Percentiles rank a stretch among this genome's conserved stretches.
These are phyloP conservation scores for Huntiella bhutanensis DNA, from an alignment of 2,329 filamentous ascomycete species.

Conservation along the genomic window DNA sequence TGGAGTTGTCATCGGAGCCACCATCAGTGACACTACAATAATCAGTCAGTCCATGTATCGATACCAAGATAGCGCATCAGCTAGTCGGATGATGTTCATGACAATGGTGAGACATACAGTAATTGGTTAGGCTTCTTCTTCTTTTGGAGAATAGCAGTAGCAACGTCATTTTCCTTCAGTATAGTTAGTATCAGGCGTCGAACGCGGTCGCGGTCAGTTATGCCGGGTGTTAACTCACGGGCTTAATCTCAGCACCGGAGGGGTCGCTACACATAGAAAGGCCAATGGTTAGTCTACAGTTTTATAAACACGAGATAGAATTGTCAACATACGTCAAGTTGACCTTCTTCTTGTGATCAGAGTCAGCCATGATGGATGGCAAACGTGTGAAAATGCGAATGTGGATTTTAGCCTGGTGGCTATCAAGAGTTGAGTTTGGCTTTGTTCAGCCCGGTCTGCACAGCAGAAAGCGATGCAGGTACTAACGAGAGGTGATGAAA, in stretches of 20 bases:
- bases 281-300: conserved; percentile 19
- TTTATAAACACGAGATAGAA: conserved; percentile 46
- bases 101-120: conserved; percentile 43
- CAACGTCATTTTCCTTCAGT: conserved; percentile 62
- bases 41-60: not conserved
- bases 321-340: conserved; percentile 53
- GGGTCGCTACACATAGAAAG: conserved; percentile 43
- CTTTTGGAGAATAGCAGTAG: conserved; percentile 97
- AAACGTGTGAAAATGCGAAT: not conserved
- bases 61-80: not conserved
- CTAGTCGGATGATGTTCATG: not conserved
- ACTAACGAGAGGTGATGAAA: not conserved
- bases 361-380: conserved; percentile 32
- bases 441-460: conserved; percentile 5
- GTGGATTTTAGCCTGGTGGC: not conserved
- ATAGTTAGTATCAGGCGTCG: conserved; percentile 3
- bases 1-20: conserved; percentile 98
- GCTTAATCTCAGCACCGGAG: conserved; percentile 72
- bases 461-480: conserved; percentile 6
- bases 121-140: conserved; percentile 99
- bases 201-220: conserved; percentile 1
- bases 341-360: conserved; percentile 62
- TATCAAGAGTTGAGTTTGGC: not conserved
- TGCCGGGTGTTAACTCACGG: conserved; percentile 32
- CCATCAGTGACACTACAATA: conserved; percentile 76